A percentile compares a stretch with the other conserved stretches of the same genome.
Evolutionary conservation across 2,329 filamentous ascomycete species (phyloP).

Genomic region (Diaporthe sp.): DNA sequence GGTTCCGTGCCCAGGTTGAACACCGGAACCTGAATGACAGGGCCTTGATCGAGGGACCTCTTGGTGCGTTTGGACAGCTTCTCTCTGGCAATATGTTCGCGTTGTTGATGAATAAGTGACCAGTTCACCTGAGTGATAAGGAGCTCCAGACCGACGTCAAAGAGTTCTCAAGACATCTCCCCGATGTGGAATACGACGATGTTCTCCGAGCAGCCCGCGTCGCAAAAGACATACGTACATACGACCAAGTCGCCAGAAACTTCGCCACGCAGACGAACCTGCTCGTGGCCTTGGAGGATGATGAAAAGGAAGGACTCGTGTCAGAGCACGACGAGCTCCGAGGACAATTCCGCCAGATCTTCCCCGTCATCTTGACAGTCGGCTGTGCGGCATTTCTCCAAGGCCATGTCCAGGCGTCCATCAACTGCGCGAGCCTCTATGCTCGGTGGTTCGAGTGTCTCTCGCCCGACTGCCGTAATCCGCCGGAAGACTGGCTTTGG

Average conservation of each 20-base stretch:
- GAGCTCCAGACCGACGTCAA: conserved; percentile 54
- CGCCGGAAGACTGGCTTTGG: conserved; percentile 35
- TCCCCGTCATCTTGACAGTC: conserved; percentile 57
- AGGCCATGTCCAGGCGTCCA: conserved; percentile 59
- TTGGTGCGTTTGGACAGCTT: conserved; percentile 15
- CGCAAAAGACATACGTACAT: conserved; percentile 55
- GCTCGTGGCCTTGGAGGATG: conserved; percentile 49
- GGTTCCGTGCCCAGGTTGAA: conserved; percentile 11
- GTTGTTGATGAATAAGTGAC: conserved; percentile 39
- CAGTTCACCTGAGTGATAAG: conserved; percentile 55
- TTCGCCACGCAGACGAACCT: conserved; percentile 45
- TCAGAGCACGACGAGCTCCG: conserved; percentile 56
- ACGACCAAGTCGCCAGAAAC: conserved; percentile 54
- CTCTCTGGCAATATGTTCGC: too few relatives aligned
- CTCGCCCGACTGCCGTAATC: background rate
- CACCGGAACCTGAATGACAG: conserved; percentile 34
- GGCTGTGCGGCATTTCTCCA: conserved; percentile 60
- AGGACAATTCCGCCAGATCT: conserved; percentile 54
- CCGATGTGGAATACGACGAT: conserved; percentile 46
- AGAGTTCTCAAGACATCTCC: conserved; percentile 50
- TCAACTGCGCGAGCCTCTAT: conserved; percentile 57
- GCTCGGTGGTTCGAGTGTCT: conserved; percentile 11
- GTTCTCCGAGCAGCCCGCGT: conserved; percentile 57
- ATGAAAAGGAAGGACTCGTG: conserved; percentile 55
- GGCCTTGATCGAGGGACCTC: conserved; percentile 36